phyloP scores from a whole-genome alignment of 371 early-diverging fungal species.

The Circinella umbellata region DNA sequence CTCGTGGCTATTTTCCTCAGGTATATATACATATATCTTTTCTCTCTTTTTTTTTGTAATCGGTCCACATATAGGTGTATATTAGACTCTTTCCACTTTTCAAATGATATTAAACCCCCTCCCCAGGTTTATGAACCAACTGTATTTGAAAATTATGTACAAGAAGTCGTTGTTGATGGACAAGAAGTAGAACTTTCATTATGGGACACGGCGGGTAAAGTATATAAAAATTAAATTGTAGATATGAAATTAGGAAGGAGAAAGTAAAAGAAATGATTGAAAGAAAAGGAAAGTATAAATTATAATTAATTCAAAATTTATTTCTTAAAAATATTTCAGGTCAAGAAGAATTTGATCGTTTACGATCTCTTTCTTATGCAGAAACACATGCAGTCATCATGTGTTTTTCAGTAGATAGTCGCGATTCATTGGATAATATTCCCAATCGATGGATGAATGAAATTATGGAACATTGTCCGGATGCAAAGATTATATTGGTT shows the following conservation, averaged over 20 bases:
- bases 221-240: too few species aligned
- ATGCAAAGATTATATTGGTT: conserved; percentile 53
- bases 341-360: conserved; percentile 69
- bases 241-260: too few species aligned
- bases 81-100: too few species aligned
- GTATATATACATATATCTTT: conserved; percentile 13
- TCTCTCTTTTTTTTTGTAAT: too few species aligned
- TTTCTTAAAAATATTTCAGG: conserved; percentile 32
- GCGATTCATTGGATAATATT: conserved; percentile 62
- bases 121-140: conserved; percentile 64
- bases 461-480: conserved; percentile 48
- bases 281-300: too few species aligned
- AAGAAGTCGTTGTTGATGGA: conserved; percentile 79
- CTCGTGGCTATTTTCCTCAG: conserved; percentile 47
- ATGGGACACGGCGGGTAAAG: conserved; percentile 93
- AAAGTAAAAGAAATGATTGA: too few species aligned
- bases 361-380: conserved; percentile 56
- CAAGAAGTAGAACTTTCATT: conserved; percentile 81
- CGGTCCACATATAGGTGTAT: too few species aligned
- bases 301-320: neutral
- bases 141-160: conserved; percentile 89
- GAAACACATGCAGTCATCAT: conserved; percentile 60
- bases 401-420: conserved; percentile 63
- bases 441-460: conserved; percentile 58
- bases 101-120: too few species aligned